Evolutionary conservation across 1,139 yeast species (phyloP).

Genomic region (Debaryomycetaceae sp.): DNA sequence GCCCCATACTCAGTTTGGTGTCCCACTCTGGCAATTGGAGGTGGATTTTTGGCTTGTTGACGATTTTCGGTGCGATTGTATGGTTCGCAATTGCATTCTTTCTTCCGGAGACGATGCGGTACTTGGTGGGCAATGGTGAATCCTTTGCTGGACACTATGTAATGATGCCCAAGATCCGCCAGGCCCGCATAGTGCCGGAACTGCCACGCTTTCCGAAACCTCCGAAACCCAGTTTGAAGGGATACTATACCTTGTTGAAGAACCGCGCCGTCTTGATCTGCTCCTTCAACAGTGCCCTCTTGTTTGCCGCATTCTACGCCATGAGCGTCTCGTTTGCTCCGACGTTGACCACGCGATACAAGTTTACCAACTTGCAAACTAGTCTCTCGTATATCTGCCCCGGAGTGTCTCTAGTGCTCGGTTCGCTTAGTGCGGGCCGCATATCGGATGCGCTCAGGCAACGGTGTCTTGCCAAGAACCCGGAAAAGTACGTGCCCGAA

Average conservation of each 20-base stretch:
- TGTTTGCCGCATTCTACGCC: conserved; percentile 48
- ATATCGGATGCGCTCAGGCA: conserved; percentile 31
- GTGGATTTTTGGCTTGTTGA: conserved; percentile 46
- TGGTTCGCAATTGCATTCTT: conserved; percentile 28
- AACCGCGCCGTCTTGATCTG: conserved; percentile 37
- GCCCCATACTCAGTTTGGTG: conserved; percentile 37
- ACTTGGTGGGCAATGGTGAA: conserved; percentile 44
- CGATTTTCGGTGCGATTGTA: conserved; percentile 31
- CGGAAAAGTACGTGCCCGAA: conserved; percentile 30
- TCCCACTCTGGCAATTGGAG: conserved; percentile 34
- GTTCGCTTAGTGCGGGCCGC: conserved; percentile 42
- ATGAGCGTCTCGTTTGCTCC: conserved; percentile 41
- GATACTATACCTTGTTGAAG: conserved; percentile 24
- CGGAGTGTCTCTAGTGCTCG: conserved; percentile 37
- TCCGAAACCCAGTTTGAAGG: conserved; percentile 33
- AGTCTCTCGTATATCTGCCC: conserved; percentile 46
- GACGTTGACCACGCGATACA: conserved; percentile 25
- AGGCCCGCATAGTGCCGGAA: conserved; percentile 15
- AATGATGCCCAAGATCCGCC: conserved; percentile 18
- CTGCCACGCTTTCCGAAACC: conserved; percentile 29
- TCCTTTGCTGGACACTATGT: conserved; percentile 11
- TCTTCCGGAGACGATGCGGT: conserved; percentile 46
- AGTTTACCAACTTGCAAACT: conserved; percentile 22
- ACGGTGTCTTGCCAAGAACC: conserved; percentile 13
- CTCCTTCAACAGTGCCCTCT: conserved; percentile 38